Conservation (phyloP, 2,329 filamentous ascomycete genomes). For the Hypoxylon sp. region DNA sequence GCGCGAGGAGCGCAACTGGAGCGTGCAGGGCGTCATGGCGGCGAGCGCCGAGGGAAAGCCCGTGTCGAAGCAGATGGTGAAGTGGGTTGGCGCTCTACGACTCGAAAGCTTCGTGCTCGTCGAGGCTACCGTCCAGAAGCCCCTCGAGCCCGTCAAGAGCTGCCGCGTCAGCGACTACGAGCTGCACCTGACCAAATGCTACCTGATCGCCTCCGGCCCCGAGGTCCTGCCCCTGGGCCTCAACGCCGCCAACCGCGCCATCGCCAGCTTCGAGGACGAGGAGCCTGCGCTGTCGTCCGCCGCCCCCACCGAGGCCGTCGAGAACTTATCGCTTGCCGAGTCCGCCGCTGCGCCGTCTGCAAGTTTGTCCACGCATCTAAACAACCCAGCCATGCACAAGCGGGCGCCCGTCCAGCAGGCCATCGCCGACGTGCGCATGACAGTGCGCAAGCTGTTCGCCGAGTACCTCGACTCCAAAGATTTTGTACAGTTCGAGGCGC, state of each 20-base stretch:
- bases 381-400: conserved; percentile 94
- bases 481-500: conserved; percentile 88
- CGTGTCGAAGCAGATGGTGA: conserved; percentile 90
- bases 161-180: conserved; percentile 83
- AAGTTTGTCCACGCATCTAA: conserved; percentile 83
- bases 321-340: conserved; percentile 55
- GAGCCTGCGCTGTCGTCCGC: conserved; percentile 52
- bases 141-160: conserved; percentile 88
- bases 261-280: conserved; percentile 71
- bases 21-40: conserved; percentile 83
- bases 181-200: conserved; percentile 89
- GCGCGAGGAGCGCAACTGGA: conserved; percentile 78
- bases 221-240: conserved; percentile 69
- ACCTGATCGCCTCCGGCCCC: conserved; percentile 75
- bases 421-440: conserved; percentile 67
- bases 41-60: conserved; percentile 71
- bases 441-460: conserved; percentile 76
- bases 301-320: conserved; percentile 52
- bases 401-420: conserved; percentile 91
- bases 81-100: conserved; percentile 81
- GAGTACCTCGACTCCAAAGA: conserved; percentile 81
- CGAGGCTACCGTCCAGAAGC: conserved; percentile 83
- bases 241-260: conserved; percentile 64
- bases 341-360: conserved; percentile 71
- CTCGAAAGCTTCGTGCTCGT: conserved; percentile 86